These are phyloP conservation scores for Globisporangium paddicum DNA, from an alignment of 352 stramenopile genomes.

Conservation along the genomic window DNA sequence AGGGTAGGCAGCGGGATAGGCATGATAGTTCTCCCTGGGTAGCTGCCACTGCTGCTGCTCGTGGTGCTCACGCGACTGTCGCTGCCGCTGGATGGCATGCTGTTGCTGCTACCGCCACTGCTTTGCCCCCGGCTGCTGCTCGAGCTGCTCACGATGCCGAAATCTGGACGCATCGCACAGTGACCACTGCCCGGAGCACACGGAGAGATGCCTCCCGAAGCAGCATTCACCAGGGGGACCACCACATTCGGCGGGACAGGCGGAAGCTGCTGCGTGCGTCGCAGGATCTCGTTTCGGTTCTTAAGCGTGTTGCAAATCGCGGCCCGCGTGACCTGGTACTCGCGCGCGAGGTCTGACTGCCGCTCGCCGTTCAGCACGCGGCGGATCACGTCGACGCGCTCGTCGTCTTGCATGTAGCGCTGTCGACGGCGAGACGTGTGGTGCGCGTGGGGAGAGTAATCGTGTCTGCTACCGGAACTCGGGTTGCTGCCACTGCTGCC, in stretches of 20 bases:
- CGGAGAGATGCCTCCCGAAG: background rate
- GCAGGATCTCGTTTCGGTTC: slow-evolving; percentile 42
- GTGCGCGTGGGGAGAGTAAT: background rate
- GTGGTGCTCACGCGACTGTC: background rate
- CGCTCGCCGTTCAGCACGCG: slow-evolving; percentile 53
- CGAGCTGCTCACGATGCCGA: background rate
- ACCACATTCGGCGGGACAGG: background rate
- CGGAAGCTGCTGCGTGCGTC: slow-evolving; percentile 11
- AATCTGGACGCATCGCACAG: background rate
- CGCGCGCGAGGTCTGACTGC: slow-evolving; percentile 54
- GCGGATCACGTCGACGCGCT: slow-evolving; percentile 6
- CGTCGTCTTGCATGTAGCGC: slow-evolving; percentile 10
- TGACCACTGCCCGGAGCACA: background rate
- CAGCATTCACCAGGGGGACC: background rate
- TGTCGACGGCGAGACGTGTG: background rate
- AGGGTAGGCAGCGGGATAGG: background rate
- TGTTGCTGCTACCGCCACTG: background rate
- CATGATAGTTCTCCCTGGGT: background rate
- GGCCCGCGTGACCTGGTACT: slow-evolving; percentile 57
- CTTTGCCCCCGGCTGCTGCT: background rate
- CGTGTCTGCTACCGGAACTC: background rate
- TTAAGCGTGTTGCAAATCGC: slow-evolving; percentile 68
- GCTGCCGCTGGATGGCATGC: background rate
- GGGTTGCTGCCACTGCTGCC: background rate
- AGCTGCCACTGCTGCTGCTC: background rate